Evolutionary conservation across 345 rosid genomes (phyloP).

Genomic region (Citrus medica): DNA sequence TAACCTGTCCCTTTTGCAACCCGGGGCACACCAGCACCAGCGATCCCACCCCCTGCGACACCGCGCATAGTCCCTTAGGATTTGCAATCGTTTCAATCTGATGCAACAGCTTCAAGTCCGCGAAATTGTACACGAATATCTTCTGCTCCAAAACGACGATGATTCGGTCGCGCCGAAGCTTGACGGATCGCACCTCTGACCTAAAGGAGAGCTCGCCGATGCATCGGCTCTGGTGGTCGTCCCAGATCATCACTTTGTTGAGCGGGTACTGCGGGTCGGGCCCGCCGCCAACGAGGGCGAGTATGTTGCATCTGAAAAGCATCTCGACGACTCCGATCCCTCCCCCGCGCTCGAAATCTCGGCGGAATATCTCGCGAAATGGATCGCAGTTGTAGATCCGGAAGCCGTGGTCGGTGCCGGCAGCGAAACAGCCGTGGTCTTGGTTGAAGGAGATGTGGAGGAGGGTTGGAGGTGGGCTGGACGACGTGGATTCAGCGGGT

Average conservation of each 20-base stretch:
- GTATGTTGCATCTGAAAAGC: conserved; percentile 87
- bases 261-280: conserved; percentile 79
- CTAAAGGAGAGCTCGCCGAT: conserved; percentile 87
- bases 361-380: conserved; percentile 89
- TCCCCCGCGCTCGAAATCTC: conserved; percentile 75
- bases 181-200: conserved; percentile 79
- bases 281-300: conserved; percentile 95
- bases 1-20: conserved; percentile 84
- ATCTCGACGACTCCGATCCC: conserved; percentile 81
- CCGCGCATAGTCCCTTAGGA: conserved; percentile 88
- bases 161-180: conserved; percentile 75
- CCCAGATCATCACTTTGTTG: conserved; percentile 95
- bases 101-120: conserved; percentile 77
- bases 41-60: conserved; percentile 74
- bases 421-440: conserved; percentile 86
- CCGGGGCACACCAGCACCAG: conserved; percentile 86
- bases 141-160: conserved; percentile 80
- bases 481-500: conserved; percentile 17
- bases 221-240: conserved; percentile 81
- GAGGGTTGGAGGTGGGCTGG: conserved; percentile 30
- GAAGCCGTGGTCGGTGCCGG: conserved; percentile 89
- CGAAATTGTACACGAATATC: conserved; percentile 81
- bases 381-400: conserved; percentile 91
- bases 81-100: conserved; percentile 88
- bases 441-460: conserved; percentile 86